These are phyloP conservation scores for Pterocarpus santalinus DNA, from an alignment of 306 rosid species.

Conservation along the genomic window DNA sequence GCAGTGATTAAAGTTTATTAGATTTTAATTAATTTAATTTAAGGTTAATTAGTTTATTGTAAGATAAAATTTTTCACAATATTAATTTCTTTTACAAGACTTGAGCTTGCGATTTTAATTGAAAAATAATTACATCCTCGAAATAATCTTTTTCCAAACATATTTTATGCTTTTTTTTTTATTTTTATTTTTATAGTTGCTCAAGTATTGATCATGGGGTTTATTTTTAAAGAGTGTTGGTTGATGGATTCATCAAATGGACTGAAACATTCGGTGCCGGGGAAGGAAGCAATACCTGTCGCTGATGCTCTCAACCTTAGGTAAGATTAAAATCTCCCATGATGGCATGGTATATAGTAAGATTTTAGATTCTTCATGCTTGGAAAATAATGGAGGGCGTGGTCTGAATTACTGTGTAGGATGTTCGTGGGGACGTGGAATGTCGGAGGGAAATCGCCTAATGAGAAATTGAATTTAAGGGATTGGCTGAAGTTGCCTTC, in stretches of 20 bases:
- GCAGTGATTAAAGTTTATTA: too few species aligned
- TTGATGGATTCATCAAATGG: slow-evolving; percentile 48
- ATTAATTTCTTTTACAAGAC: background rate
- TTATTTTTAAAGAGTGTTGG: slow-evolving; percentile 50
- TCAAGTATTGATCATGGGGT: slow-evolving; percentile 19
- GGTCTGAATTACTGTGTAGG: slow-evolving; percentile 35
- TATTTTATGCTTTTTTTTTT: too few species aligned
- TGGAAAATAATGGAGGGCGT: background rate
- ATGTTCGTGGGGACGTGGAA: slow-evolving; percentile 88
- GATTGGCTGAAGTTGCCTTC: slow-evolving; percentile 72
- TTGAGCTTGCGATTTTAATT: too few species aligned
- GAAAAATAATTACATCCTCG: too few species aligned
- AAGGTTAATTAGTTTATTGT: too few species aligned
- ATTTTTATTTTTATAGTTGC: background rate
- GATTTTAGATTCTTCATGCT: too few species aligned
- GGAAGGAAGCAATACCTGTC: slow-evolving; percentile 39
- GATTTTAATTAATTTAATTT: too few species aligned
- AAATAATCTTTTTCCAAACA: too few species aligned
- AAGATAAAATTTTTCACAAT: too few species aligned
- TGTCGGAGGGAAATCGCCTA: slow-evolving; percentile 79
- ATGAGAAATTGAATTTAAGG: slow-evolving; percentile 61
- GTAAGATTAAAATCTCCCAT: slow-evolving; percentile 35
- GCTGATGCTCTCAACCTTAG: slow-evolving; percentile 49
- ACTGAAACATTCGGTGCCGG: slow-evolving; percentile 36
- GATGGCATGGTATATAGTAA: too few species aligned